Percentiles rank a stretch among this genome's conserved stretches.
Evolutionary conservation across 108 stramenopile genomes (phyloP).

Genomic region (Pseudonitzschia multistriata): DNA sequence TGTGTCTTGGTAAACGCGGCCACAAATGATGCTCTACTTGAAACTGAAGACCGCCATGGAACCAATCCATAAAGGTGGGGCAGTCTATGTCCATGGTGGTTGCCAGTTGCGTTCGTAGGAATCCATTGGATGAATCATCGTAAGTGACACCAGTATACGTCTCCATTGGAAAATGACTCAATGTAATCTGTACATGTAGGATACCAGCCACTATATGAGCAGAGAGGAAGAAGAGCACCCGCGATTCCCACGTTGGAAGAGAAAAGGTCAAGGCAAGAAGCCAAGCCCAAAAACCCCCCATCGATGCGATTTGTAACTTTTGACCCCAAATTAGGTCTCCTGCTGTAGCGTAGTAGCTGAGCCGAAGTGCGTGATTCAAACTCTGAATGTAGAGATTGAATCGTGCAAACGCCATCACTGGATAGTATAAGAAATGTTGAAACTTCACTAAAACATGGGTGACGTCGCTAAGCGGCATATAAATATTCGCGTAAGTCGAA

Average conservation of each 20-base stretch:
- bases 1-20: constrained; percentile 86
- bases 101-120: constrained; percentile 53
- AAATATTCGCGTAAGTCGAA: constrained; percentile 71
- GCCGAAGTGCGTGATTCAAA: constrained; percentile 39
- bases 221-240: constrained; percentile 61
- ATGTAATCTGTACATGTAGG: constrained; percentile 75
- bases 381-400: constrained; percentile 85
- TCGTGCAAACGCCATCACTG: constrained; percentile 84
- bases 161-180: constrained; percentile 45
- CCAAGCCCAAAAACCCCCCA: constrained; percentile 65
- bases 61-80: constrained; percentile 83
- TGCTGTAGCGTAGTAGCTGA: constrained; percentile 31
- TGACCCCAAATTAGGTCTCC: constrained; percentile 30
- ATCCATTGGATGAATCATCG: constrained; percentile 54
- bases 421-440: constrained; percentile 89
- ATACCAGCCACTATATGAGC: constrained; percentile 79
- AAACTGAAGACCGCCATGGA: constrained; percentile 93
- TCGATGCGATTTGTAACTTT: constrained; percentile 50
- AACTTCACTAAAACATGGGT: constrained; percentile 71
- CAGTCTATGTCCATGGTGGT: constrained; percentile 85
- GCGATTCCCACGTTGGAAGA: constrained; percentile 48
- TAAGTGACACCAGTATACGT: constrained; percentile 28
- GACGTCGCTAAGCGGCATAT: constrained; percentile 60
- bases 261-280: constrained; percentile 38
- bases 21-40: constrained; percentile 92